A percentile compares a stretch with the other conserved stretches of the same genome.
phyloP scores from a whole-genome alignment of 2,329 filamentous ascomycete genomes.

The Aspergillus sp. region DNA sequence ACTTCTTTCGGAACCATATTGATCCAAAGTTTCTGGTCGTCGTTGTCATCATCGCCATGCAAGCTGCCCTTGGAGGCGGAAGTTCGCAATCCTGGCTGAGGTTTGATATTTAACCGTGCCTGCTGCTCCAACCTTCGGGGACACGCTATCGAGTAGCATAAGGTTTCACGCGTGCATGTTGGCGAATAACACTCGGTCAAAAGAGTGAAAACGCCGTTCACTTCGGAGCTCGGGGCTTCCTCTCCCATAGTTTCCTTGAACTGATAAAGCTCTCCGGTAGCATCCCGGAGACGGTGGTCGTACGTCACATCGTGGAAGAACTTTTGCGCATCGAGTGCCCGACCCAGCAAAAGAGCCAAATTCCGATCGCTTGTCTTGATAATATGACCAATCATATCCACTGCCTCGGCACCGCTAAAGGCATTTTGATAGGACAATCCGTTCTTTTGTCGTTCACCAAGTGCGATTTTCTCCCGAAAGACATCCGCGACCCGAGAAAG shows the following conservation, averaged over 20 bases:
- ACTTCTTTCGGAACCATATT: slow-evolving; percentile 95
- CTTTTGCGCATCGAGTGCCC: slow-evolving; percentile 92
- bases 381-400: slow-evolving; percentile 91
- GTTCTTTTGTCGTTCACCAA: slow-evolving; percentile 90
- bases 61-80: slow-evolving; percentile 63
- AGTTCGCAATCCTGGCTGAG: slow-evolving; percentile 75
- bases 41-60: slow-evolving; percentile 74
- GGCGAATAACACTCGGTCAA: slow-evolving; percentile 97
- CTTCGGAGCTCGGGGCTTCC: slow-evolving; percentile 64
- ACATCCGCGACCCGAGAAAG: slow-evolving; percentile 89
- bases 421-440: slow-evolving; percentile 94
- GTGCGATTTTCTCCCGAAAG: slow-evolving; percentile 79
- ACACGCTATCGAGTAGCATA: slow-evolving; percentile 98
- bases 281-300: slow-evolving; percentile 89
- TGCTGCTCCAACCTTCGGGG: slow-evolving; percentile 91
- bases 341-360: slow-evolving; percentile 78
- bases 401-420: slow-evolving; percentile 90
- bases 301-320: slow-evolving; percentile 99
- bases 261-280: slow-evolving; percentile 91
- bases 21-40: slow-evolving; percentile 98
- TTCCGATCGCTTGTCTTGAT: slow-evolving; percentile 97
- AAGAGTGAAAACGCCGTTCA: slow-evolving; percentile 94
- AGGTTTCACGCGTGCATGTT: slow-evolving; percentile 87
- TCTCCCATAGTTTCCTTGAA: slow-evolving; percentile 82
- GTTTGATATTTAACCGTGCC: slow-evolving; percentile 85